A percentile compares a stretch with the other conserved stretches of the same genome.
Evolutionary conservation across 306 rosid species (phyloP).

Genomic region (Prunus padus): DNA sequence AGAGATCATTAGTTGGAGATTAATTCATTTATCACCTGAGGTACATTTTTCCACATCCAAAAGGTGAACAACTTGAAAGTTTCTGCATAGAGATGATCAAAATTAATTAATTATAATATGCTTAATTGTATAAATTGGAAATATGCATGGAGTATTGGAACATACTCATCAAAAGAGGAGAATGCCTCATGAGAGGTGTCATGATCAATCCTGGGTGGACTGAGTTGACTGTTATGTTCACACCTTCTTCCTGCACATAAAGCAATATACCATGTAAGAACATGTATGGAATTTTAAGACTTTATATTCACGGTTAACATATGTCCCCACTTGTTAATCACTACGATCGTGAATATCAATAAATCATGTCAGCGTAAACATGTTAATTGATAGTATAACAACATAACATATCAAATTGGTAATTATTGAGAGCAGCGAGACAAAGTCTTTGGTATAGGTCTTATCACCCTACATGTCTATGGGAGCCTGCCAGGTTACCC

Average conservation of each 20-base stretch:
- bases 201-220: constrained; percentile 92
- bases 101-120: neutral
- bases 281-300: neutral
- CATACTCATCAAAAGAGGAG: constrained; percentile 70
- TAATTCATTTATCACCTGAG: constrained; percentile 54
- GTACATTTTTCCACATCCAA: constrained; percentile 72
- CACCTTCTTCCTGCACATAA: constrained; percentile 71
- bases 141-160: neutral
- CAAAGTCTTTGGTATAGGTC: too few species aligned
- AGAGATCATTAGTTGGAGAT: neutral
- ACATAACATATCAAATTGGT: too few species aligned
- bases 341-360: neutral
- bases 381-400: too few species aligned
- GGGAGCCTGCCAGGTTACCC: too few species aligned
- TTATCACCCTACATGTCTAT: too few species aligned
- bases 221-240: constrained; percentile 69
- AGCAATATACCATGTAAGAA: neutral
- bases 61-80: constrained; percentile 60
- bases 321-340: neutral
- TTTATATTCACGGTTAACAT: neutral
- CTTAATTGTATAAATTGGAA: neutral
- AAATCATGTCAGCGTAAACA: too few species aligned
- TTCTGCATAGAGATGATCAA: constrained; percentile 30
- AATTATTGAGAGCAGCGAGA: too few species aligned
- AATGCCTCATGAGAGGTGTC: constrained; percentile 96